Base-by-base conservation (phyloP, 352 stramenopile species). In the Globisporangium canariense region DNA sequence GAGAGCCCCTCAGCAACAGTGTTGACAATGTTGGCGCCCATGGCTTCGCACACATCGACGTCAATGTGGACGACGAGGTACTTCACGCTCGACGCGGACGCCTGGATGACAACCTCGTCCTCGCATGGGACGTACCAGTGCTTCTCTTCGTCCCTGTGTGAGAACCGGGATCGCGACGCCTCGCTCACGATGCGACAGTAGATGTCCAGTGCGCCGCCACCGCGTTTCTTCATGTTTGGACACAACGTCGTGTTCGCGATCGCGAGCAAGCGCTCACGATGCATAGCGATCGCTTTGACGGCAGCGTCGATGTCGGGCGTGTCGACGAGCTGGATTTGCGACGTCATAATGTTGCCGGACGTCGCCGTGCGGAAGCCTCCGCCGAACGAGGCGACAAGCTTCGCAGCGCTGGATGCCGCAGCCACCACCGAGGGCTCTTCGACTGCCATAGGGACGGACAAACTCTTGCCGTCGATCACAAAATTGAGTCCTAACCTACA, bases 21-120 rank as follows among this genome's bases (percentile, higher is more conserved):
- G 71, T 96, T 96, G 66, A 96, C 88, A 53, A 94, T 86, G 68
- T 96, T 96, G 45, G 88, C 88, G 34, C 88, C 88, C 88, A 96
- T 96, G 46, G 88, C 88, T 75, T 96, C 88, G 55, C 88, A 94
- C 52, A 93, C 84, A 58, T 96, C 86, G 22, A 96, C 85, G 58
- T 94, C 86, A 20, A 94, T 81, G 70, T 96, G 88, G n/a, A 94
- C 86, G 22, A 96, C 75, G 41, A 94, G 60, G 57, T 86, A 91
- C 61, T 83, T 65, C 20, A 69, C 50, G 30, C 59, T 57, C 4
- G 56, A 32, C 1, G 65, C 58, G 1, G 73, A 83, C 22, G 78
- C 71, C 5, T 77, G 64, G 53, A 90, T 74, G 52, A 71, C 64
- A 18, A 91, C 65, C 58, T 91, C 81, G 51, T 87, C 74, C 16